Evolutionary conservation across 768 basidiomycete species (phyloP), one percentile per base, ranked within the genome.

Genomic region (Phanerochaete carnosa): DNA sequence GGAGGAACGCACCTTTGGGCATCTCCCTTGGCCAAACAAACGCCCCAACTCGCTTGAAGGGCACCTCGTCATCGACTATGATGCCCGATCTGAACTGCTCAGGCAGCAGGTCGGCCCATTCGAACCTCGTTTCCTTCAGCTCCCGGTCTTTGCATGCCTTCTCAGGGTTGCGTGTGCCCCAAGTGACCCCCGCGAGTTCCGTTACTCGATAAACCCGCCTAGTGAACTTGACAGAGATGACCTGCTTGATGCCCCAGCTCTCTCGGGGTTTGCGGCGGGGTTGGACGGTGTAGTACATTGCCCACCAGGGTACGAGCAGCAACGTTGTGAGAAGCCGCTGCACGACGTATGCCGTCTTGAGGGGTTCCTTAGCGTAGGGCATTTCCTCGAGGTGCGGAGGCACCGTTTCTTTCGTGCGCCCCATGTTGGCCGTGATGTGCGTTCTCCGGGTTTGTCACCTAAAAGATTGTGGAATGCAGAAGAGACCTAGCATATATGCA

Each of bases 181-280:
- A 83, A 9, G 81, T 83, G 22, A 84, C 82, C 26, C 83, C 83
- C 35, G 82, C 83, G 16, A 82, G 77, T 64, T 84, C 82, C 13
- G 82, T 81, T 55, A 84, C 78, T 63, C 75, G 79, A 75, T 74
- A 81, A 12, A 84, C 78, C 35, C 82, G 76, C 35, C 80, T 76
- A 0, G 77, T 82, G 64, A 83, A 84, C 62, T 80, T 79, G 65
- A 83, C 80, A 58, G 78, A 73, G 63, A 84, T 68, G 45, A 81
- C 75, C 68, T 83, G 82, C 28, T 73, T 72, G 43, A 84, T 62
- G 9, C 76, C 77, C 82, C 82, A 84, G 0, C 80, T 81, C 23
- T 73, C 64, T 3, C 82, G 75, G n/a, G 83, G 82, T 23, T 82
- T 75, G 45, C 67, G 71, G 22, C 75, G 72, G 1, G 82, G 81